These are phyloP conservation scores for Kalanchoe fedtschenkoi DNA, from an alignment of 164 flowering plant species.

Conservation along the genomic window DNA sequence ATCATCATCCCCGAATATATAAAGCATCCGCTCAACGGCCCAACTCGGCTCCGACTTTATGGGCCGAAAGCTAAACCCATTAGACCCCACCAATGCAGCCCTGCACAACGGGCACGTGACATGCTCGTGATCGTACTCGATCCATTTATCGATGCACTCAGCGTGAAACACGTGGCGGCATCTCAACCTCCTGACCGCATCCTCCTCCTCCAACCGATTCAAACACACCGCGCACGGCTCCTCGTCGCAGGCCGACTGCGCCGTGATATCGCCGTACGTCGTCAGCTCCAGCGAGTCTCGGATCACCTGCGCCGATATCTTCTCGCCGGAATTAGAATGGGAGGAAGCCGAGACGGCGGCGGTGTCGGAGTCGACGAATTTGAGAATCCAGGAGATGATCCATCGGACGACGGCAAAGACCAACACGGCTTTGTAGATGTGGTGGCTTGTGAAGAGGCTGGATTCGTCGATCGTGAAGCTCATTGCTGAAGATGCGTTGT, in stretches of 20 bases:
- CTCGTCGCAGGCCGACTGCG: not conserved
- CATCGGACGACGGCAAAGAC: slow-evolving; percentile 2
- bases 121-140: slow-evolving; percentile 26
- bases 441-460: slow-evolving; percentile 2
- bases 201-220: slow-evolving; percentile 24
- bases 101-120: slow-evolving; percentile 56
- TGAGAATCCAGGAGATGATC: not conserved
- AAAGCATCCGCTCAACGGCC: slow-evolving; percentile 52
- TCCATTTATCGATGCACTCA: slow-evolving; percentile 55
- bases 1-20: slow-evolving; percentile 53
- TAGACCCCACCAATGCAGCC: slow-evolving; percentile 26
- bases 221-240: slow-evolving; percentile 54
- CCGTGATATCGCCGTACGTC: not conserved
- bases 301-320: not conserved
- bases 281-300: slow-evolving; percentile 2
- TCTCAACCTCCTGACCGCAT: slow-evolving; percentile 40
- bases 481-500: slow-evolving; percentile 1
- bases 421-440: not conserved
- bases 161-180: slow-evolving; percentile 63
- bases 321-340: not conserved
- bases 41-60: slow-evolving; percentile 34
- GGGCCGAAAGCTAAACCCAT: not conserved
- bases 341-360: not conserved
- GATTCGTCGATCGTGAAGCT: not conserved
- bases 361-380: not conserved